Evolutionary conservation across 495 filamentous ascomycete species (phyloP).

Genomic region (Barbatosphaeria neglecta): DNA sequence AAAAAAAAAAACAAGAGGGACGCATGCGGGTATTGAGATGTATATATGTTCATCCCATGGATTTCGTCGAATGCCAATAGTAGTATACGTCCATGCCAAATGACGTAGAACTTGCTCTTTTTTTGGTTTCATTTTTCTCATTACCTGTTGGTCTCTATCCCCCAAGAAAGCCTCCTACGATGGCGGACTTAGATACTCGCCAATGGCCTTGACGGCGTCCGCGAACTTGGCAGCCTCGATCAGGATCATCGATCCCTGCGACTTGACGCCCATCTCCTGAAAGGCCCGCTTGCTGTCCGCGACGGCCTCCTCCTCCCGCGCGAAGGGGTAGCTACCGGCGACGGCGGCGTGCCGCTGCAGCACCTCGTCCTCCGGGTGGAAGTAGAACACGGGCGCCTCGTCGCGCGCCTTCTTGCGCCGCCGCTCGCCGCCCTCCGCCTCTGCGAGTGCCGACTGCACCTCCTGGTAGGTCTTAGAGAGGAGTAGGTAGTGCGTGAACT

Average conservation of each 20-base stretch:
- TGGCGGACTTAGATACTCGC: conserved; percentile 51
- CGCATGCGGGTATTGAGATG: no score
- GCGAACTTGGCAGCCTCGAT: conserved; percentile 60
- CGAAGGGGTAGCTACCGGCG: conserved; percentile 58
- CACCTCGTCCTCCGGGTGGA: conserved; percentile 95
- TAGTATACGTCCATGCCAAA: no score
- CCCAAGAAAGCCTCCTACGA: conserved; percentile 10
- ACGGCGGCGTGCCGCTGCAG: conserved; percentile 60
- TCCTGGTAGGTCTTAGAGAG: conserved; percentile 84
- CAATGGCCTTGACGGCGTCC: conserved; percentile 55
- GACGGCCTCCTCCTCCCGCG: conserved; percentile 64
- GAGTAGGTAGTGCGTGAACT: conserved; percentile 86
- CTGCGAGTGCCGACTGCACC: conserved; percentile 67
- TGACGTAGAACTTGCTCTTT: no score
- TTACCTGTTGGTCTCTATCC: conserved; percentile 7
- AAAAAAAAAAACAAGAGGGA: conserved; percentile 4
- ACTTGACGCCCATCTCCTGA: conserved; percentile 80
- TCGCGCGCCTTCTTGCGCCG: conserved; percentile 70
- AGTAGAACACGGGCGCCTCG: conserved; percentile 55
- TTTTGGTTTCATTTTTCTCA: no score
- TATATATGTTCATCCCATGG: no score
- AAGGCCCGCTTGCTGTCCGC: conserved; percentile 90
- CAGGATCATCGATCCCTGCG: conserved; percentile 67
- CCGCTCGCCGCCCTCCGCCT: conserved; percentile 42
- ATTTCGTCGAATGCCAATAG: no score